A percentile compares a stretch with the other conserved stretches of the same genome.
These are phyloP conservation scores for Apiospora kogelbergensis DNA, from an alignment of 2,329 filamentous ascomycete species.

Conservation along the genomic window DNA sequence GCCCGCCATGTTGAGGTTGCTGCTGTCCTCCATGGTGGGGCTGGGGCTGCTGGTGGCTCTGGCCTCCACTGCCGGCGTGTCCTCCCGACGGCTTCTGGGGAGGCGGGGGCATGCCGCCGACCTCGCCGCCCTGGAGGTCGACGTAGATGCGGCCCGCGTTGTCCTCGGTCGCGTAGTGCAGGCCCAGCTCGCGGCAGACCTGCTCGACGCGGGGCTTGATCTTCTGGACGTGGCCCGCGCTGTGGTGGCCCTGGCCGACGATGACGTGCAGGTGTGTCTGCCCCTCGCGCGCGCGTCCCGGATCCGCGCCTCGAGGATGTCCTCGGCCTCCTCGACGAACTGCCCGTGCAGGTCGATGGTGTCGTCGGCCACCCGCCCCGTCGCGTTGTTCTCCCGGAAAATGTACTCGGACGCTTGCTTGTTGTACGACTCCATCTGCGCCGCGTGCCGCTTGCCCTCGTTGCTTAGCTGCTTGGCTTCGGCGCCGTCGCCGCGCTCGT, in stretches of 20 bases:
- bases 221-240: conserved; percentile 78
- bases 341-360: conserved; percentile 94
- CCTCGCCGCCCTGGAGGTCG: conserved; percentile 74
- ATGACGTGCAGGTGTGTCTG: conserved; percentile 90
- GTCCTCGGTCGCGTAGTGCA: conserved; percentile 79
- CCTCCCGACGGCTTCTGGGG: conserved; percentile 43
- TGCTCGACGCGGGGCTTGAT: conserved; percentile 93
- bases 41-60: conserved; percentile 30
- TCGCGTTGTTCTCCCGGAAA: conserved; percentile 90
- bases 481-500: conserved; percentile 78
- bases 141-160: conserved; percentile 90
- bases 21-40: conserved; percentile 34
- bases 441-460: conserved; percentile 77
- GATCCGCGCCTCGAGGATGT: conserved; percentile 85
- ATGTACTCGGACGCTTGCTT: conserved; percentile 90
- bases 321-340: conserved; percentile 91
- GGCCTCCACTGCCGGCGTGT: conserved; percentile 25
- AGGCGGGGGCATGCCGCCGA: conserved; percentile 47
- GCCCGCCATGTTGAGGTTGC: conserved; percentile 37
- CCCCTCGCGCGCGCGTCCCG: conserved; percentile 71
- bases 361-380: conserved; percentile 71
- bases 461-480: conserved; percentile 81
- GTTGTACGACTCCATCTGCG: conserved; percentile 86
- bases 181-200: conserved; percentile 77
- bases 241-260: conserved; percentile 94